Evolutionary conservation across 176 grass and related monocot genomes (phyloP), one percentile per base, ranked within the genome.

Genomic region (Stipa capillata): DNA sequence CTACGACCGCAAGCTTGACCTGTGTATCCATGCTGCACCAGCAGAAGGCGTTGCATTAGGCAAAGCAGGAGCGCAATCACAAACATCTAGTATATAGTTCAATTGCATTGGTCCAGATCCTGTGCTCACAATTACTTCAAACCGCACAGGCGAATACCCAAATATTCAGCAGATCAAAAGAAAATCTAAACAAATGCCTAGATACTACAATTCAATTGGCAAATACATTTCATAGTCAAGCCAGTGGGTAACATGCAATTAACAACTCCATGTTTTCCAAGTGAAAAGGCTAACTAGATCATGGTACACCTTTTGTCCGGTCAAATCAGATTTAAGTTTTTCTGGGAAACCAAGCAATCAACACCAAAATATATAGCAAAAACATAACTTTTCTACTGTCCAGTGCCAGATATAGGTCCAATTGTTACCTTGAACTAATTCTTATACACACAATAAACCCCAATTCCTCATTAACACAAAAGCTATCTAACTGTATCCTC

Each of bases 1-100:
- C 90, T 24, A 97, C 93, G 12, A 93, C 93, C 28, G 93, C 93
- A 32, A 97, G 83, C 90, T 97, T 93, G 43, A 88, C 93, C 84
- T 97, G 93, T 6, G 74, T 81, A 74, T 97, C 93, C 93, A 97
- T 97, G 54, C 80, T 93, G 80, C 89, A 84, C 4, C 57, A 25
- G 52, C 36, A 63, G n/a, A 86, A 11, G 59, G n/a, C 4, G 31
- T 4, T 50, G 3, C 13, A 18, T 74, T 51, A 85, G 36, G 4
- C 25, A 51, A 44, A 54, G 7, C 2, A 34, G 7, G 4, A 28
- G 17, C 35, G 6, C 1, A 0, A 8, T 7, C 1, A 50, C 32
- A 62, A 53, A 9, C 0, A 50, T 7, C 17, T 28, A 39, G 6
- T 27, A n/a, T 16, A 20, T 5, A 52, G 3, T 28, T 36, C 24